phyloP scores from a whole-genome alignment of 1,139 yeast species.

The Taphrina flavorubra region DNA sequence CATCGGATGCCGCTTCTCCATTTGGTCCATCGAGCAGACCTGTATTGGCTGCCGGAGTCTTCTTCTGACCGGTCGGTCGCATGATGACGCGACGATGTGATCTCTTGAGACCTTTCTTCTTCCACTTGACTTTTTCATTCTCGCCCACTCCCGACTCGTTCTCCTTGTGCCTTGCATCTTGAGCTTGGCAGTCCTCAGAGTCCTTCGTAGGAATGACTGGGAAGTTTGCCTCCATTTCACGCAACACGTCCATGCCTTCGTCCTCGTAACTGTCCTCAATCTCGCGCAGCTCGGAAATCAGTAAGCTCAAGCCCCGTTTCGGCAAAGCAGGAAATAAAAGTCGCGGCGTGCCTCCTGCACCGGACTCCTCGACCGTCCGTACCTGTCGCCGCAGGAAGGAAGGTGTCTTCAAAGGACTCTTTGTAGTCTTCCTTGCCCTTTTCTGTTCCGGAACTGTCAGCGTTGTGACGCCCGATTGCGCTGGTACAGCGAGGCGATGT shows the following conservation, averaged over 20 bases:
- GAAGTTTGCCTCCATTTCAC: conserved; percentile 22
- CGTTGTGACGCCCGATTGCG: not conserved
- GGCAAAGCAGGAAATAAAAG: conserved; percentile 24
- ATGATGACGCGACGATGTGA: conserved; percentile 36
- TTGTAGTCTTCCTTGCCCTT: not conserved
- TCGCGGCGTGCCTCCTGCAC: conserved; percentile 7
- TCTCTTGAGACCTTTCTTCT: conserved; percentile 37
- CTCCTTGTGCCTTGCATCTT: not conserved
- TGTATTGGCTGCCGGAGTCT: not conserved
- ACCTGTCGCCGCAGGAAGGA: conserved; percentile 25
- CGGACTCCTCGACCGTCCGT: conserved; percentile 16
- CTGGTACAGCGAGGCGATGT: not conserved
- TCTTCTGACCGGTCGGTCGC: conserved; percentile 26
- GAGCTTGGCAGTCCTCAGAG: not conserved
- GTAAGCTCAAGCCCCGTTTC: conserved; percentile 17
- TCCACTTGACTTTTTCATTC: conserved; percentile 31
- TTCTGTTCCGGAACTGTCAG: not conserved
- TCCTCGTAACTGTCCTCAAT: conserved; percentile 36
- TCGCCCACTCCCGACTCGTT: conserved; percentile 1
- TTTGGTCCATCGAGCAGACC: not conserved
- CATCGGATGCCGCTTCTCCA: not conserved
- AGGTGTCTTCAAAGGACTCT: conserved; percentile 36
- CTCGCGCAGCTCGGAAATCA: conserved; percentile 29
- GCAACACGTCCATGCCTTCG: conserved; percentile 34
- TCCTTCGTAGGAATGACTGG: not conserved